phyloP scores from a whole-genome alignment of 371 early-diverging fungal genomes.

The Mortierella sp. region DNA sequence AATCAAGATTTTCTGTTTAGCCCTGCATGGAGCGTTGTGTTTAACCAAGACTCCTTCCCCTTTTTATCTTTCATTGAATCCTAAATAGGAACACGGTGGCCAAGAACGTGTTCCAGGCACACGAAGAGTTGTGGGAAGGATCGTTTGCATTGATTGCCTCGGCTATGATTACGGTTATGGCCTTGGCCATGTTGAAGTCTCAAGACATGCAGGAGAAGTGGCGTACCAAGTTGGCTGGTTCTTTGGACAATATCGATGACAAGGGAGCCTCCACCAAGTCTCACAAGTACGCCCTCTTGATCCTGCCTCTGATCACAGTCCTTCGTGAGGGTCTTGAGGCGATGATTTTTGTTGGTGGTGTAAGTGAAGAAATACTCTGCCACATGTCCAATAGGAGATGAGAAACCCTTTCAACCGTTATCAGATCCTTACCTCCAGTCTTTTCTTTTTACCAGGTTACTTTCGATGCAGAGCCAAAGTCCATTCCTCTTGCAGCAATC shows the following conservation, averaged over 20 bases:
- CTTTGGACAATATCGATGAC: constrained; percentile 57
- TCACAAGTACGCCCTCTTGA: constrained; percentile 72
- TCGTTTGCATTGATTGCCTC: constrained; percentile 77
- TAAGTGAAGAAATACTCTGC: constrained; percentile 54
- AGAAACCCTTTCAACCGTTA: constrained; percentile 8
- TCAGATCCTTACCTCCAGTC: not conserved
- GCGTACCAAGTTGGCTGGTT: constrained; percentile 65
- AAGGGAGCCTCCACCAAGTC: constrained; percentile 62
- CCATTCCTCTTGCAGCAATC: constrained; percentile 85
- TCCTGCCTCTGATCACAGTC: constrained; percentile 84
- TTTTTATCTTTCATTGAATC: not conserved
- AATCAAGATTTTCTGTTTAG: too few species aligned
- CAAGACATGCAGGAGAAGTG: constrained; percentile 79
- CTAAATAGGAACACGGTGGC: constrained; percentile 41
- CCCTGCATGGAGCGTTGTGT: too few species aligned
- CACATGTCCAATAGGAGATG: not conserved
- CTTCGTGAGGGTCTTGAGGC: constrained; percentile 88
- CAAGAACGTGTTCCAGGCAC: constrained; percentile 43
- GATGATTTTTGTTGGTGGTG: constrained; percentile 86
- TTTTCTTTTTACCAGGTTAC: constrained; percentile 63
- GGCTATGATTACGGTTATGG: constrained; percentile 77
- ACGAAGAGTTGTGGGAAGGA: constrained; percentile 84
- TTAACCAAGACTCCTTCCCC: not conserved
- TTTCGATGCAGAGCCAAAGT: constrained; percentile 67
- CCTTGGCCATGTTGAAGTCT: constrained; percentile 76